Base-by-base conservation (phyloP, 2,329 filamentous ascomycete genomes). In the Sarocladium kiliense region DNA sequence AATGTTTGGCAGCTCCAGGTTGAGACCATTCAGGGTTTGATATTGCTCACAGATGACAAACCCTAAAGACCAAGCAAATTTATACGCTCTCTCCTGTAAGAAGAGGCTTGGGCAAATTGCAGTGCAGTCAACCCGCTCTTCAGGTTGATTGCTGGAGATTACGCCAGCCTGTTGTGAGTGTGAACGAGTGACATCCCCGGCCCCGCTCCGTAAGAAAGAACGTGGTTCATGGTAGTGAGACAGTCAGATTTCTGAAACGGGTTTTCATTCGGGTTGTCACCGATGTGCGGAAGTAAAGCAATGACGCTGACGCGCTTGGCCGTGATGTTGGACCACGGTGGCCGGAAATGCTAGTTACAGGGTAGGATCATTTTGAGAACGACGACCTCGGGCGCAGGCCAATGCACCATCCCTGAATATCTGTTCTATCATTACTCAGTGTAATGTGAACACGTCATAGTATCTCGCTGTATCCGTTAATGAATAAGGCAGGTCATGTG, bases 81-180 rank as follows among this genome's bases (percentile, higher is more conserved):
- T 36, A 51, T 21, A 23, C 9, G 9, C 10, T 47, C 44, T 5
- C 16, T 11, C 44, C n/a, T 4, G 44, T 27, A 16, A 47, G 21
- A 34, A 18, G 12, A 32, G 18, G 14, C 47, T 34, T n/a, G 10
- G 3, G 30, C 47, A 51, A 25, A 51, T 51, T 51, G 27, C 7
- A 34, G 47, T 51, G 47, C 4, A 21, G n/a, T 18, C n/a, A 34
- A 27, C 4, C 19, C 47, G 10, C 30, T 36, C 47, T 34, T 51
- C 47, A 51, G 11, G 47, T 51, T 51, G 47, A 51, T 51, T 51
- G 27, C 47, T 34, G 26, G 47, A 51, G 26, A 51, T 51, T 51
- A 16, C 47, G 30, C 18, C 18, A 23, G 27, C 23, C 19, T 11
- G 7, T 11, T 44, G 19, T 9, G 12, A 23, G 7, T 21, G 41